A percentile compares a stretch with the other conserved stretches of the same genome.
phyloP scores from a whole-genome alignment of 2,329 filamentous ascomycete species.

The Ampelomyces quisqualis region DNA sequence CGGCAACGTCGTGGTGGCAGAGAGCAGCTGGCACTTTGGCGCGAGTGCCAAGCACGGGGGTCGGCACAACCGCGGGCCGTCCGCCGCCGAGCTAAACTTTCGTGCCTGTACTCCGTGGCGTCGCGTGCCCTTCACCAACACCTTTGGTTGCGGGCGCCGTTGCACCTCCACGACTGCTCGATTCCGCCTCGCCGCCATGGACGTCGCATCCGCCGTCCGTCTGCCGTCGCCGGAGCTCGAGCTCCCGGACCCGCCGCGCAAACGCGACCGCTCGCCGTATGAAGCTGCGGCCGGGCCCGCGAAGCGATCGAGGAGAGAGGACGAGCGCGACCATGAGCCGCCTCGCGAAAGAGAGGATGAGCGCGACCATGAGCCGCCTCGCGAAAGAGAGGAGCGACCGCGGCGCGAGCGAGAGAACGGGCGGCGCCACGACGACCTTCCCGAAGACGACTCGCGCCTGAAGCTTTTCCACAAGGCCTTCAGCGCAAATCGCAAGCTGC shows the following conservation, averaged over 20 bases:
- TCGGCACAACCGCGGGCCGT: conserved; percentile 21
- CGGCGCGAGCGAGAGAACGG: conserved; percentile 74
- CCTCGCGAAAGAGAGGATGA: conserved; percentile 30
- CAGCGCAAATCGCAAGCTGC: conserved; percentile 70
- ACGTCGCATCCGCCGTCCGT: conserved; percentile 54
- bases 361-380: conserved; percentile 38
- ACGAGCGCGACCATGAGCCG: conserved; percentile 38
- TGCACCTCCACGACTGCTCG: not conserved
- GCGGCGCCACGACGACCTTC: conserved; percentile 43
- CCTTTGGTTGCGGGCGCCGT: conserved; percentile 4
- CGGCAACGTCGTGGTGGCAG: conserved; percentile 12
- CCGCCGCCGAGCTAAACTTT: conserved; percentile 31
- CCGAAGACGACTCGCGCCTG: conserved; percentile 39
- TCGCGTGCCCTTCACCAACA: conserved; percentile 7
- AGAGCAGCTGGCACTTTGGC: conserved; percentile 19
- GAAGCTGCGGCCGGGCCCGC: conserved; percentile 36
- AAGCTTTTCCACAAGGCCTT: conserved; percentile 43
- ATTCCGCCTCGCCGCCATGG: conserved; percentile 24
- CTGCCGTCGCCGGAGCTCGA: conserved; percentile 56
- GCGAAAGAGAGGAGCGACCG: conserved; percentile 50
- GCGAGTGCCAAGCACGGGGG: conserved; percentile 12
- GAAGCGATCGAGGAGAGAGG: conserved; percentile 41
- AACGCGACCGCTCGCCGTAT: conserved; percentile 57
- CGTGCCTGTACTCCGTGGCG: conserved; percentile 22
- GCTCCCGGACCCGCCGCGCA: conserved; percentile 48